Percentiles rank a stretch among this genome's conserved stretches.
Conservation (phyloP, 2,329 filamentous ascomycete genomes). For the Ophiocordyceps unilateralis region DNA sequence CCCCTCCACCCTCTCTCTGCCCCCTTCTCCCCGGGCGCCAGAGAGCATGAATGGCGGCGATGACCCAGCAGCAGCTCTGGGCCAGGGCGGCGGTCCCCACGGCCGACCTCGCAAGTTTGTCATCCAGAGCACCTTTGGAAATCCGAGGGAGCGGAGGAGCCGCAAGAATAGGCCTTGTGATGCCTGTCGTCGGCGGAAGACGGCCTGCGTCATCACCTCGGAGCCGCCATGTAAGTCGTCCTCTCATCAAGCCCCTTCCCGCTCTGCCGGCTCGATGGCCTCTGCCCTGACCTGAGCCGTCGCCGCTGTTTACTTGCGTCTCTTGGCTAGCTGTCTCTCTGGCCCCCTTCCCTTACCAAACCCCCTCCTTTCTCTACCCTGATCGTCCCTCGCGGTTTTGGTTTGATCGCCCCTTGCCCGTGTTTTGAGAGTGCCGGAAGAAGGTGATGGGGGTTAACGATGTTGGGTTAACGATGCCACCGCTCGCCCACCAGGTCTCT, state of each 20-base stretch:
- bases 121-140: slow-evolving; percentile 23
- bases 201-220: slow-evolving; percentile 26
- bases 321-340: background rate
- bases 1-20: no score
- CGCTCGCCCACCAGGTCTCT: slow-evolving; percentile 10
- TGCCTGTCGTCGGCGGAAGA: slow-evolving; percentile 25
- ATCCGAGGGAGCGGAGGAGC: slow-evolving; percentile 21
- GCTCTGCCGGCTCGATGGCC: no score
- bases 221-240: slow-evolving; percentile 23
- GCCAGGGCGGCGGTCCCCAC: background rate
- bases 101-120: slow-evolving; percentile 17
- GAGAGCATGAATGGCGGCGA: slow-evolving; percentile 1
- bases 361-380: no score
- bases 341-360: no score
- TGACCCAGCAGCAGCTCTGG: background rate
- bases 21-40: background rate
- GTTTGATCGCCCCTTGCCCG: no score
- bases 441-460: no score
- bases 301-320: background rate
- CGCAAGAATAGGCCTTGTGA: slow-evolving; percentile 29
- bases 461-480: background rate
- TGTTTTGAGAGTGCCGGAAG: no score
- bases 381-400: no score
- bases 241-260: background rate
- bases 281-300: no score